These are phyloP conservation scores for Hyparrhenia diplandra DNA, from an alignment of 176 grass and related monocot species.

Conservation along the genomic window DNA sequence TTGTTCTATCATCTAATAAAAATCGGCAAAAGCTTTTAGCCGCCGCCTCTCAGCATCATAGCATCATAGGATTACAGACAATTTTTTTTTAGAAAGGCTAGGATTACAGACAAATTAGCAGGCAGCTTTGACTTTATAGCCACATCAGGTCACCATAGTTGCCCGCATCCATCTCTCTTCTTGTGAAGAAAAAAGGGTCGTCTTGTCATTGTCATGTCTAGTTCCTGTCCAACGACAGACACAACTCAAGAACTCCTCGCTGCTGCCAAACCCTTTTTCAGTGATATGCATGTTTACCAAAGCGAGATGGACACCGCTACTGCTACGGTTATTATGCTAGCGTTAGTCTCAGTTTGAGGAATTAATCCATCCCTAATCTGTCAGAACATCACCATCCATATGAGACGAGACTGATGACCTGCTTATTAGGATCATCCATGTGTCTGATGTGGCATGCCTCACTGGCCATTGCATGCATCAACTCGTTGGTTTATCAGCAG, in stretches of 20 bases:
- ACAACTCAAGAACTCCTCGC: not conserved
- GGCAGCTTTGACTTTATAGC: slow-evolving; percentile 12
- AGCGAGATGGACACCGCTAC: not conserved
- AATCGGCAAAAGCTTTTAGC: too few species aligned
- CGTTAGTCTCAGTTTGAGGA: not conserved
- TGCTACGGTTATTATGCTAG: not conserved
- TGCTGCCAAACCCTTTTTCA: not conserved
- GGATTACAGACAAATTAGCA: not conserved
- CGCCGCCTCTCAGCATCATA: not conserved
- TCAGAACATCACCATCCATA: not conserved
- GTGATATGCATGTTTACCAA: not conserved
- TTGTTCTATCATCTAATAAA: too few species aligned
- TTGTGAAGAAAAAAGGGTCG: not conserved
- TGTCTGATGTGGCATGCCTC: not conserved
- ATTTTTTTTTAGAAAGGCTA: too few species aligned
- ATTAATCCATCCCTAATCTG: not conserved
- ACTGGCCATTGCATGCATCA: not conserved
- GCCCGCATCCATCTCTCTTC: not conserved
- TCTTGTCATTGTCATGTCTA: not conserved
- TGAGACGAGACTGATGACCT: not conserved
- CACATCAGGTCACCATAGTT: not conserved
- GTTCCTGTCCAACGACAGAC: not conserved
- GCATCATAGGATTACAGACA: too few species aligned
- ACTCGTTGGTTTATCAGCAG: not conserved
- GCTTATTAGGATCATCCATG: not conserved